Percentiles rank a stretch among this genome's conserved stretches.
These are phyloP conservation scores for Coccinonectria pachysandricola DNA, from an alignment of 2,329 filamentous ascomycete genomes.

Conservation along the genomic window DNA sequence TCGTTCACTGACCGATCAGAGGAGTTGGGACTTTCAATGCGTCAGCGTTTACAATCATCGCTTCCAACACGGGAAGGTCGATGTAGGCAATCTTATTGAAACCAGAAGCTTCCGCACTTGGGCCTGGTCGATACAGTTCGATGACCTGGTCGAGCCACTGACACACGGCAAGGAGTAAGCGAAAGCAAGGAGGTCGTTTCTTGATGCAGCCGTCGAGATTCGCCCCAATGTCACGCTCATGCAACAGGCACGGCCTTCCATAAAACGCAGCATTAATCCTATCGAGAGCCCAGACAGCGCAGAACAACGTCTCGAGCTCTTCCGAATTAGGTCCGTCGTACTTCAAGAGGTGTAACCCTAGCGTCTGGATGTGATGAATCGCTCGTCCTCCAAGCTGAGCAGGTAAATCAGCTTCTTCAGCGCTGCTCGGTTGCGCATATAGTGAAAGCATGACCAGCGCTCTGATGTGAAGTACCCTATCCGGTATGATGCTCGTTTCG, in stretches of 20 bases:
- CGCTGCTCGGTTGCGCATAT: slow-evolving; percentile 45
- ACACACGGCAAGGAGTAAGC: slow-evolving; percentile 44
- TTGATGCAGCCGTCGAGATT: slow-evolving; percentile 40
- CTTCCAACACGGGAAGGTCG: slow-evolving; percentile 46
- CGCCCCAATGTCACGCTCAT: slow-evolving; percentile 49
- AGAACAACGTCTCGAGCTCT: slow-evolving; percentile 41
- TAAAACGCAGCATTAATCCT: slow-evolving; percentile 49
- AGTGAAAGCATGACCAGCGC: slow-evolving; percentile 44
- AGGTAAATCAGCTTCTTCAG: slow-evolving; percentile 44
- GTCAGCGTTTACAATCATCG: slow-evolving; percentile 44
- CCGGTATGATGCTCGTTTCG: slow-evolving; percentile 42
- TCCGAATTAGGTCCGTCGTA: slow-evolving; percentile 30
- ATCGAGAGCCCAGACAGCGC: slow-evolving; percentile 51
- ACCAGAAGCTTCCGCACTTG: slow-evolving; percentile 28
- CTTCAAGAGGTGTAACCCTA: slow-evolving; percentile 42
- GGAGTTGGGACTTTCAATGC: slow-evolving; percentile 38
- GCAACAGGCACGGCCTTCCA: slow-evolving; percentile 48
- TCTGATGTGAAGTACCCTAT: slow-evolving; percentile 45
- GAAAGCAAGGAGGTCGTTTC: slow-evolving; percentile 43
- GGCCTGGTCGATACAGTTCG: slow-evolving; percentile 47
- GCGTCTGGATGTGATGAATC: slow-evolving; percentile 46
- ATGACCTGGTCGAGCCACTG: slow-evolving; percentile 49
- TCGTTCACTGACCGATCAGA: slow-evolving; percentile 34
- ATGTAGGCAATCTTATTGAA: slow-evolving; percentile 36
- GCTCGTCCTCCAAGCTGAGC: slow-evolving; percentile 43